Conservation (phyloP, 306 rosid species). For the Inga oerstediana region DNA sequence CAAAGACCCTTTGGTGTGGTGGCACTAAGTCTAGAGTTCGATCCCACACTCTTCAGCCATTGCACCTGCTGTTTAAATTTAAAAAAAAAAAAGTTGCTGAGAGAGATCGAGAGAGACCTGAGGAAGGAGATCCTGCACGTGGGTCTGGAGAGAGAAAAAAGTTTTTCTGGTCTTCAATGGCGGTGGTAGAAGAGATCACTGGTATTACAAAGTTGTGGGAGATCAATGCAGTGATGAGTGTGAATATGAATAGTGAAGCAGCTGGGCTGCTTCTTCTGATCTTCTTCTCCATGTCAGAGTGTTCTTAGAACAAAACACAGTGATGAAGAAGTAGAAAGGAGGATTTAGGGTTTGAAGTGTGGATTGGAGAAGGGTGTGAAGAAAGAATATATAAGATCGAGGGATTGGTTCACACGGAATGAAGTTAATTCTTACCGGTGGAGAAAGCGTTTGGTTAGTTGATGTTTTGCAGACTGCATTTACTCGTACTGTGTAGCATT, state of each 20-base stretch:
- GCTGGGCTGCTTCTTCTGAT: slow-evolving; percentile 35
- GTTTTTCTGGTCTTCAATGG: slow-evolving; percentile 71
- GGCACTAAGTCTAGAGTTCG: too few species aligned
- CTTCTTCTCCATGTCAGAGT: slow-evolving; percentile 44
- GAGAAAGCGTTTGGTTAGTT: slow-evolving; percentile 71
- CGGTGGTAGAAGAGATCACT: slow-evolving; percentile 52
- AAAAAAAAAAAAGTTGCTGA: neutral
- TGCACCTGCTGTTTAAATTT: too few species aligned
- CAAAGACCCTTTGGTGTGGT: too few species aligned
- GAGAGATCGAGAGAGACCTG: slow-evolving; percentile 42
- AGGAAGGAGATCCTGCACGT: slow-evolving; percentile 54
- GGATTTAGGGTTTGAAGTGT: slow-evolving; percentile 33
- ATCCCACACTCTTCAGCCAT: too few species aligned
- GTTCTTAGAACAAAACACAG: slow-evolving; percentile 14
- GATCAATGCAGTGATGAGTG: slow-evolving; percentile 52
- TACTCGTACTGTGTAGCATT: slow-evolving; percentile 40
- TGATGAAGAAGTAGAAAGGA: neutral
- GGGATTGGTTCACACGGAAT: slow-evolving; percentile 27
- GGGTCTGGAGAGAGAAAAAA: slow-evolving; percentile 66
- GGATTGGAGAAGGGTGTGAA: slow-evolving; percentile 35
- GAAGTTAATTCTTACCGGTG: slow-evolving; percentile 83
- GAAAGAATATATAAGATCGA: slow-evolving; percentile 45
- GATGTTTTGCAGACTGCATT: slow-evolving; percentile 71
- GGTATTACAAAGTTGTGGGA: slow-evolving; percentile 61
- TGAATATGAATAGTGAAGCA: slow-evolving; percentile 48